phyloP scores from a whole-genome alignment of 352 stramenopile species.

The Blastocystis sp. region DNA sequence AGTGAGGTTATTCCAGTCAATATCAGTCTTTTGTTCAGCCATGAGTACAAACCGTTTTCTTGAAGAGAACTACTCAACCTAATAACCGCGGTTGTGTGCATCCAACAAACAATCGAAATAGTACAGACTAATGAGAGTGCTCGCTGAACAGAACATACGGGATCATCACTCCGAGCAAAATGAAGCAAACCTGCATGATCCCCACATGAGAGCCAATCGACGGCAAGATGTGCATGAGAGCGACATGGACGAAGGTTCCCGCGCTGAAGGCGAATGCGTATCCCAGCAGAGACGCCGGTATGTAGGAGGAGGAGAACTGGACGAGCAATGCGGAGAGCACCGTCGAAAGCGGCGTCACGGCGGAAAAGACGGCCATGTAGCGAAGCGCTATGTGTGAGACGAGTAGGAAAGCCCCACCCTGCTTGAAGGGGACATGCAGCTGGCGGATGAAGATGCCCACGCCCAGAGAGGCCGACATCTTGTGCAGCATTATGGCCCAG shows the following conservation, averaged over 20 bases:
- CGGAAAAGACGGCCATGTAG: background rate
- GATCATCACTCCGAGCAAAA: constrained; percentile 21
- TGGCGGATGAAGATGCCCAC: constrained; percentile 44
- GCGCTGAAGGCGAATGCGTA: constrained; percentile 40
- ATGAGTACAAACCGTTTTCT: constrained; percentile 42
- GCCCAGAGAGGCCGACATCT: constrained; percentile 18
- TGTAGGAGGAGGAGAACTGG: background rate
- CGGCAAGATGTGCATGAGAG: constrained; percentile 30
- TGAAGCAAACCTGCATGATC: background rate
- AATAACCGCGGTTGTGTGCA: no score
- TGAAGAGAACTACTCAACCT: background rate
- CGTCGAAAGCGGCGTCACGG: background rate
- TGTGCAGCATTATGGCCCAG: constrained; percentile 19
- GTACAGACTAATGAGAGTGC: constrained; percentile 4
- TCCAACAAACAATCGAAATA: background rate
- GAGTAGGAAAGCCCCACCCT: background rate
- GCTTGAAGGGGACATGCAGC: constrained; percentile 11
- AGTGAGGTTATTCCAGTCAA: constrained; percentile 49
- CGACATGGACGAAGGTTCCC: constrained; percentile 19
- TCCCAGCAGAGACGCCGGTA: background rate
- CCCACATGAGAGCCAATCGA: constrained; percentile 11
- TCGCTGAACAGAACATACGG: constrained; percentile 37
- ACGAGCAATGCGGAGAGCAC: constrained; percentile 12
- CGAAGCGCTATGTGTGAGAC: background rate
- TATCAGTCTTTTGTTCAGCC: constrained; percentile 30